A percentile compares a stretch with the other conserved stretches of the same genome.
Evolutionary conservation across 2,329 filamentous ascomycete genomes (phyloP).

Genomic region (Beauveria australis): DNA sequence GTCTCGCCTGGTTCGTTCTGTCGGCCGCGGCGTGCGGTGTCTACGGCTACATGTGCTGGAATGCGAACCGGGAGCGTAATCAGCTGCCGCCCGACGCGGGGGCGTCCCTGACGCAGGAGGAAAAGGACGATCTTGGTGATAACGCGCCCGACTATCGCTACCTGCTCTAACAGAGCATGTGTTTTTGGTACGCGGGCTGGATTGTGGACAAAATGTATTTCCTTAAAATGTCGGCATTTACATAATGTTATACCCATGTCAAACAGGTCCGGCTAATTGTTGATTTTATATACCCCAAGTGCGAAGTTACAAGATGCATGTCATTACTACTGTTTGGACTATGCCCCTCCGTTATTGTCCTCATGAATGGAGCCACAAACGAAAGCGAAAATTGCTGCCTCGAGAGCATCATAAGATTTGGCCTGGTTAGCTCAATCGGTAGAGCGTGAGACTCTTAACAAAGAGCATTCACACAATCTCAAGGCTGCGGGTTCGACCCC

Average conservation of each 20-base stretch:
- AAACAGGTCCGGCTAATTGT: not conserved
- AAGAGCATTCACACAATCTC: constrained; percentile 27
- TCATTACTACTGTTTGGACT: not conserved
- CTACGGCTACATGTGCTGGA: constrained; percentile 51
- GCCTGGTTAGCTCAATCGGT: constrained; percentile 61
- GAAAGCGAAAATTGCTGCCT: too few species aligned
- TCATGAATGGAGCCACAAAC: too few species aligned
- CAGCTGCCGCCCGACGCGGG: constrained; percentile 27
- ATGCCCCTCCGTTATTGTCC: not conserved
- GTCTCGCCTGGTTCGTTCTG: constrained; percentile 63
- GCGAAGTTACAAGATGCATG: not conserved
- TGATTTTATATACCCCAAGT: constrained; percentile 4
- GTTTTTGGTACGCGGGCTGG: not conserved
- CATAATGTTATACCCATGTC: not conserved
- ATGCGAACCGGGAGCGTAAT: constrained; percentile 54
- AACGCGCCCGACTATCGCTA: constrained; percentile 53
- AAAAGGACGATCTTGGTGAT: constrained; percentile 54
- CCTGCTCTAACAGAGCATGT: constrained; percentile 32
- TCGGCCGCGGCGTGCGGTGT: constrained; percentile 51
- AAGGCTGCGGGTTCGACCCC: constrained; percentile 48
- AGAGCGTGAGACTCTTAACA: constrained; percentile 62
- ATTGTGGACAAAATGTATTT: not conserved
- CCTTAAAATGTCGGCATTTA: not conserved
- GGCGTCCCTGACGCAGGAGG: constrained; percentile 44
- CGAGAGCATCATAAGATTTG: not conserved